A percentile compares a stretch with the other conserved stretches of the same genome.
These are phyloP conservation scores for Cercis canadensis DNA, from an alignment of 306 rosid species.

Conservation along the genomic window DNA sequence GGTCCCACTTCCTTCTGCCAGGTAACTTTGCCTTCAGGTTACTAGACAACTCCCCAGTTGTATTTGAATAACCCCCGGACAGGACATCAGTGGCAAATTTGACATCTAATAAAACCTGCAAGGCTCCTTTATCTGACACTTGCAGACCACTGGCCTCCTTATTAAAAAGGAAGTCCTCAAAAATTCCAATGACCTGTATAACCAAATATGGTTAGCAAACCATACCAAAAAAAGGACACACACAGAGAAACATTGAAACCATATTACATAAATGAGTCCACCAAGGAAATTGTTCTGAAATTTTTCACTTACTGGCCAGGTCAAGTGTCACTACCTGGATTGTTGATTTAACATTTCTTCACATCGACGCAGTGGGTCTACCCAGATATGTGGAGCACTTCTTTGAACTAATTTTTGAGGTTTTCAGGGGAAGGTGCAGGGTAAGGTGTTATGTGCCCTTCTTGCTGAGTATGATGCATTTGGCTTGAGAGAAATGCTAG, in stretches of 20 bases:
- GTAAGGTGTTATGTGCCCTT: too few species aligned
- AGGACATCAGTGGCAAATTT: constrained; percentile 92
- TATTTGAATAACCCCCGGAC: constrained; percentile 75
- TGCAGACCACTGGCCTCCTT: constrained; percentile 63
- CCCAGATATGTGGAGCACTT: constrained; percentile 7
- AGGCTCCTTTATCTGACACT: constrained; percentile 89
- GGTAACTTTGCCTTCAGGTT: constrained; percentile 55
- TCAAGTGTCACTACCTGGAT: constrained; percentile 13
- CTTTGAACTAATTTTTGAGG: neutral
- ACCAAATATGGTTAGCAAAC: constrained; percentile 28
- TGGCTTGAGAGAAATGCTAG: too few species aligned
- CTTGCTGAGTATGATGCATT: too few species aligned
- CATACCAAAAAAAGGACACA: constrained; percentile 11
- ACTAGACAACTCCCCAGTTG: constrained; percentile 54
- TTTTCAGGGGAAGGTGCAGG: neutral
- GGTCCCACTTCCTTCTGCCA: constrained; percentile 77
- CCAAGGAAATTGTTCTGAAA: constrained; percentile 10
- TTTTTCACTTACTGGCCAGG: neutral
- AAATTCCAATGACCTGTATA: constrained; percentile 76
- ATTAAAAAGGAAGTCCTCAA: constrained; percentile 67
- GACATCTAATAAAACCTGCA: constrained; percentile 88
- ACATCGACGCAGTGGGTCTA: neutral
- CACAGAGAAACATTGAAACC: neutral
- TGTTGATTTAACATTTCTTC: constrained; percentile 1
- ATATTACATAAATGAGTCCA: neutral